Evolutionary conservation across 2,329 filamentous ascomycete genomes (phyloP), one percentile per base, ranked within the genome.

Genomic region (Hypoxylon sp.): DNA sequence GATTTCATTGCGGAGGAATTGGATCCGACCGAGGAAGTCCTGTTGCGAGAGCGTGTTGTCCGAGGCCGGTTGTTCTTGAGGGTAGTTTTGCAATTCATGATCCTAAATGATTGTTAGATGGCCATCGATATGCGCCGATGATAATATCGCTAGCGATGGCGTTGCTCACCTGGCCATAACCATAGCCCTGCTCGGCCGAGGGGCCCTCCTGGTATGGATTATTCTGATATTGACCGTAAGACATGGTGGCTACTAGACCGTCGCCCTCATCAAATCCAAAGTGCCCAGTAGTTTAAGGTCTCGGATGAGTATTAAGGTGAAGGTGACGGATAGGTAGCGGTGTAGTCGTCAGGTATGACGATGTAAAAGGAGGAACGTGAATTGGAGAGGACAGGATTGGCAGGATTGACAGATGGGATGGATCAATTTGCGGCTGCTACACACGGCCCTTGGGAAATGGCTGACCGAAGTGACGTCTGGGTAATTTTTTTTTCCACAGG

Each of bases 11-110:
- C 91, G 91, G 67, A 91, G 85, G 73, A 85, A 86, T 74, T 89
- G 84, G 71, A 93, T 88, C 79, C 90, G 90, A 74, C 83, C 79
- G 70, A 93, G 86, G 81, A 92, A 93, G 71, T 92, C 91, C 70
- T 87, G 83, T 77, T 90, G 89, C 59, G 85, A 85, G 74, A 93
- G 82, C 61, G 84, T 78, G 66, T 75, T 78, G 66, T 75, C 62
- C 13, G 74, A 70, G n/a, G 66, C 70, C 71, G 70, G 63, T 37
- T 75, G 70, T 19, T 75, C 46, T 39, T 65, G 53, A 19, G 75
- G 76, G 74, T 87, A 87, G 68, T 84, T 81, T 71, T 87, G 85
- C 81, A 90, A 77, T 79, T 88, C 88, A 74, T 87, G 86, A 4
- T 70, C 74, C 75, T 83, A 52, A 21, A 48, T 29, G 69, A 68